phyloP scores from a whole-genome alignment of 305 asterid genomes.

The Solanum hybrid region DNA sequence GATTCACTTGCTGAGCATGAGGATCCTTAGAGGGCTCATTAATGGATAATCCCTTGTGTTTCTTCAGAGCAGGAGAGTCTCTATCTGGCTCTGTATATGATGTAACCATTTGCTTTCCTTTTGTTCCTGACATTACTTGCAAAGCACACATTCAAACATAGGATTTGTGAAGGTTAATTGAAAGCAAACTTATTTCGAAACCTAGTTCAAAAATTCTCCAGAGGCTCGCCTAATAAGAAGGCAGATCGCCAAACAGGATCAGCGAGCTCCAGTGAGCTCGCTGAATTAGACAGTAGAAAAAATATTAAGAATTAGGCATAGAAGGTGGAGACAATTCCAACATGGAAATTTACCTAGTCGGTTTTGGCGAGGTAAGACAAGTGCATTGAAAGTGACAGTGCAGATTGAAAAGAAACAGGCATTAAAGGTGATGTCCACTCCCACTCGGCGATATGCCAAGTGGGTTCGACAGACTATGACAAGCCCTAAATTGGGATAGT shows the following conservation, averaged over 20 bases:
- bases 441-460: not conserved
- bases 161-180: not conserved
- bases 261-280: not conserved
- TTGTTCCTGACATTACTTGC: too few relatives aligned
- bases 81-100: too few relatives aligned
- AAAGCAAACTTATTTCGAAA: not conserved
- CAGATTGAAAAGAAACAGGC: not conserved
- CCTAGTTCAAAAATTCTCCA: not conserved
- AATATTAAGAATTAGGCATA: not conserved
- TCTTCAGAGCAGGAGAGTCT: too few relatives aligned
- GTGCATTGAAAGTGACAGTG: not conserved
- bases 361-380: not conserved
- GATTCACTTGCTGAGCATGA: too few relatives aligned
- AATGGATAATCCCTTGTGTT: too few relatives aligned
- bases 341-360: not conserved
- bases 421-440: not conserved
- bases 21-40: too few relatives aligned
- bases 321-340: not conserved
- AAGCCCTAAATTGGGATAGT: not conserved
- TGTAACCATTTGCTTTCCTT: too few relatives aligned
- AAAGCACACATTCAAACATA: not conserved
- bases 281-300: not conserved
- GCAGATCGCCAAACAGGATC: not conserved
- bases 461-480: not conserved
- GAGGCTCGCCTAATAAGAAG: not conserved